Conservation (phyloP, 106 monocot species). For the Vanilla planifolia region DNA sequence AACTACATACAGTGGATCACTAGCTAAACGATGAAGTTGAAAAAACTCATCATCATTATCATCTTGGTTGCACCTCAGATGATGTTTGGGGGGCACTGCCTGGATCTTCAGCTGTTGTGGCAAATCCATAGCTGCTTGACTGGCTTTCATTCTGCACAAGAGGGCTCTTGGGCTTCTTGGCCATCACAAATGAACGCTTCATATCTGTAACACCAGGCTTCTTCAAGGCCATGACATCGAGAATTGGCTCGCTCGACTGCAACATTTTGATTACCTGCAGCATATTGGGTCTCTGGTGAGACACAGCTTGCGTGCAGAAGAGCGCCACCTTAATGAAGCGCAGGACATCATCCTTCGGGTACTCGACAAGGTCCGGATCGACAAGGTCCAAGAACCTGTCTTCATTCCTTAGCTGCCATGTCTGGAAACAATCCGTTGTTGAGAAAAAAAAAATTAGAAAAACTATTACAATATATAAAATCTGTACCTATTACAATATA, state of each 20-base stretch:
- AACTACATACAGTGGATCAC: too few species aligned
- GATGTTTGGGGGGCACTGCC: slow-evolving; percentile 8
- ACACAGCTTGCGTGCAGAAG: slow-evolving; percentile 38
- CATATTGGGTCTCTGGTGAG: slow-evolving; percentile 46
- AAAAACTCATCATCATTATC: background rate
- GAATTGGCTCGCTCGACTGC: background rate
- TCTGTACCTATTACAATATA: too few species aligned
- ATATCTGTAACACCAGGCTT: slow-evolving; percentile 19
- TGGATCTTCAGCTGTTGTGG: slow-evolving; percentile 5
- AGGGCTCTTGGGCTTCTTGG: background rate
- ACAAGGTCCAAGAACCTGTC: slow-evolving; percentile 38
- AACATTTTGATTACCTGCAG: slow-evolving; percentile 41
- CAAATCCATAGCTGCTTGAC: background rate
- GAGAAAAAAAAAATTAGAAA: too few species aligned
- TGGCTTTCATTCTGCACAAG: background rate
- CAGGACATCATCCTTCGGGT: slow-evolving; percentile 35
- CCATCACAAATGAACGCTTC: background rate
- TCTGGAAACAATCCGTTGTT: slow-evolving; percentile 27
- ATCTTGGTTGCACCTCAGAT: slow-evolving; percentile 28
- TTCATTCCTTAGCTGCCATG: slow-evolving; percentile 40
- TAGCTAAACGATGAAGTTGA: too few species aligned
- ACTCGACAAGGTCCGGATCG: slow-evolving; percentile 30
- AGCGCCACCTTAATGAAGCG: slow-evolving; percentile 48
- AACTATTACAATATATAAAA: too few species aligned
- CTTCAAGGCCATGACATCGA: slow-evolving; percentile 19